Percentiles rank a stretch among this genome's conserved stretches.
These are phyloP conservation scores for Holtermannia corniformis DNA, from an alignment of 768 basidiomycete genomes.

Conservation along the genomic window DNA sequence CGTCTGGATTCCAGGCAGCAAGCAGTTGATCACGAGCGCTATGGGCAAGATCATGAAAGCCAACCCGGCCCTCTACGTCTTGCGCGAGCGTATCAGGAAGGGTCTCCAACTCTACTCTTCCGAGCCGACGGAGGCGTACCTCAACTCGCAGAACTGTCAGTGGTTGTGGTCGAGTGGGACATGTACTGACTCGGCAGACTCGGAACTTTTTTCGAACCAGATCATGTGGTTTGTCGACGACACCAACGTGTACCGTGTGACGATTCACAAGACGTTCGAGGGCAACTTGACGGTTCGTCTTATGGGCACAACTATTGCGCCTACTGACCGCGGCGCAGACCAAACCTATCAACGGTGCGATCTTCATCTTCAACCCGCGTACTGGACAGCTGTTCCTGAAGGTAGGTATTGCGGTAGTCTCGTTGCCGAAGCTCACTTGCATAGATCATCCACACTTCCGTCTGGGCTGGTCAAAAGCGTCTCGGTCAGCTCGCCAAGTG, in stretches of 20 bases:
- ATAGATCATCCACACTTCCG: slow-evolving; percentile 96
- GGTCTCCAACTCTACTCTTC: slow-evolving; percentile 97
- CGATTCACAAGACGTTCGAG: slow-evolving; percentile 95
- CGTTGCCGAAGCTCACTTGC: background rate
- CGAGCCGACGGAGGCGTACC: slow-evolving; percentile 96
- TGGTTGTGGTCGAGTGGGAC: slow-evolving; percentile 20
- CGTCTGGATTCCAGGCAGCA: slow-evolving; percentile 98
- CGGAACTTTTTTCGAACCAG: slow-evolving; percentile 93
- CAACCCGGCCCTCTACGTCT: slow-evolving; percentile 91
- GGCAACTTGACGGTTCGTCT: slow-evolving; percentile 99
- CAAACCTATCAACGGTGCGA: slow-evolving; percentile 61
- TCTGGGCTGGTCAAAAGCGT: slow-evolving; percentile 99
- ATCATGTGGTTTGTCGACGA: slow-evolving; percentile 99
- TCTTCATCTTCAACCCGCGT: slow-evolving; percentile 98
- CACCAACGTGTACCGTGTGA: slow-evolving; percentile 89
- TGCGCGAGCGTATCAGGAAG: slow-evolving; percentile 97
- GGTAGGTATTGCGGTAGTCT: background rate
- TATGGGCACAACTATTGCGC: slow-evolving; percentile 50
- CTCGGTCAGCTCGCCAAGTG: slow-evolving; percentile 98
- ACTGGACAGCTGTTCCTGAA: slow-evolving; percentile 97
- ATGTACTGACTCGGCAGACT: slow-evolving; percentile 47
- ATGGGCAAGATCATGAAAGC: slow-evolving; percentile 99
- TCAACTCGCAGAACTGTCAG: slow-evolving; percentile 73
- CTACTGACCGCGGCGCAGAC: background rate
- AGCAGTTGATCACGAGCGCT: slow-evolving; percentile 93